Evolutionary conservation across 306 rosid species (phyloP).

Genomic region (Acmispon strigosus): DNA sequence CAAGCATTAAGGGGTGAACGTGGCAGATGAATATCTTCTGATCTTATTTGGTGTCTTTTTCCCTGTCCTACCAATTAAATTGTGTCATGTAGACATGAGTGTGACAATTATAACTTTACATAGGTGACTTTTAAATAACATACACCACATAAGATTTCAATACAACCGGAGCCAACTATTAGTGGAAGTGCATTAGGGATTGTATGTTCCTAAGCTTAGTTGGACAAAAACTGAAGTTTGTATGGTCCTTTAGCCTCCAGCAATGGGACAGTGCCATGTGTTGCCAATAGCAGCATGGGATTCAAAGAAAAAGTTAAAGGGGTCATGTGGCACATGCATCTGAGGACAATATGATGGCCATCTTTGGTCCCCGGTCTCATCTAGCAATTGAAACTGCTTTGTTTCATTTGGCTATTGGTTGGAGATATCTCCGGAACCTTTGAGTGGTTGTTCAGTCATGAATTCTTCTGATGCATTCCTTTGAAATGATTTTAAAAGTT

Average conservation of each 20-base stretch:
- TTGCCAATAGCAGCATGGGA: slow-evolving; percentile 28
- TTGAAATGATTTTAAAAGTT: slow-evolving; percentile 21
- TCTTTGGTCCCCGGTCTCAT: slow-evolving; percentile 39
- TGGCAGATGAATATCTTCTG: no score
- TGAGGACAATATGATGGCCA: slow-evolving; percentile 29
- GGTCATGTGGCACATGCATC: slow-evolving; percentile 31
- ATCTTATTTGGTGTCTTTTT: no score
- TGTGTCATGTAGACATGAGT: no score
- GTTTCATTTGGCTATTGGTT: slow-evolving; percentile 9
- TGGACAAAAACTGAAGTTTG: slow-evolving; percentile 17
- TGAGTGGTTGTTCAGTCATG: slow-evolving; percentile 29
- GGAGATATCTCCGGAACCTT: slow-evolving; percentile 8
- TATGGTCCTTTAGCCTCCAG: slow-evolving; percentile 12
- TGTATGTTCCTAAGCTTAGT: slow-evolving; percentile 10
- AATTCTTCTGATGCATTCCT: background rate
- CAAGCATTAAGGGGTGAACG: background rate
- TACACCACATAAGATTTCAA: no score
- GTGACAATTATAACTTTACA: no score
- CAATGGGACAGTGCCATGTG: slow-evolving; percentile 52
- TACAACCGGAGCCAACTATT: slow-evolving; percentile 27
- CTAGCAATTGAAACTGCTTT: slow-evolving; percentile 21
- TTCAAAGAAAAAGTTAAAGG: slow-evolving; percentile 4
- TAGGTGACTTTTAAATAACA: no score
- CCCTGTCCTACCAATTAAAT: no score
- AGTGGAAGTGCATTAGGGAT: slow-evolving; percentile 17